A percentile compares a stretch with the other conserved stretches of the same genome.
Evolutionary conservation across 306 rosid species (phyloP).

Genomic region (Cicer bijugum): DNA sequence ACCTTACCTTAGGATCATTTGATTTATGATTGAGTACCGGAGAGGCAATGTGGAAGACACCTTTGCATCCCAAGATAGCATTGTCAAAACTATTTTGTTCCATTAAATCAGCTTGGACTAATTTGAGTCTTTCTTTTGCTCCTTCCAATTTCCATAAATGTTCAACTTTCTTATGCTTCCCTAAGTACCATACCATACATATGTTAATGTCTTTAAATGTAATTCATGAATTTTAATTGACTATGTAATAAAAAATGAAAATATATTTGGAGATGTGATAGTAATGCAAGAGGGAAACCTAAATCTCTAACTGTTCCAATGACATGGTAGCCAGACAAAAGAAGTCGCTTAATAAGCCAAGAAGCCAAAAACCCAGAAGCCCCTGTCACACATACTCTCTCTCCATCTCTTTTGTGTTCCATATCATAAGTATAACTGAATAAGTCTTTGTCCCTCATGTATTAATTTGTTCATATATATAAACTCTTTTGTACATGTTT

Average conservation of each 20-base stretch:
- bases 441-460: too few species aligned
- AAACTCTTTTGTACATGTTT: neutral
- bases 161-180: constrained; percentile 63
- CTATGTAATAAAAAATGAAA: too few species aligned
- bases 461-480: neutral
- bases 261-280: too few species aligned
- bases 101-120: constrained; percentile 78
- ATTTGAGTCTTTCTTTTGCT: constrained; percentile 69
- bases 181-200: constrained; percentile 35
- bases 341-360: constrained; percentile 79
- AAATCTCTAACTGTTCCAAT: constrained; percentile 78
- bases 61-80: constrained; percentile 77
- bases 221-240: too few species aligned
- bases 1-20: constrained; percentile 76
- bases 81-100: constrained; percentile 78
- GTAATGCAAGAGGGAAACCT: constrained; percentile 48
- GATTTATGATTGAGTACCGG: constrained; percentile 68
- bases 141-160: constrained; percentile 86
- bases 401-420: constrained; percentile 63
- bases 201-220: too few species aligned
- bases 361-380: constrained; percentile 92
- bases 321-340: constrained; percentile 74
- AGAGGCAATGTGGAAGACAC: constrained; percentile 91
- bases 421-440: neutral
- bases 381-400: constrained; percentile 82